Percentiles rank a stretch among this genome's conserved stretches.
These are phyloP conservation scores for Phycomyces blakesleeanus DNA, from an alignment of 192 early-diverging fungal species.

Conservation along the genomic window DNA sequence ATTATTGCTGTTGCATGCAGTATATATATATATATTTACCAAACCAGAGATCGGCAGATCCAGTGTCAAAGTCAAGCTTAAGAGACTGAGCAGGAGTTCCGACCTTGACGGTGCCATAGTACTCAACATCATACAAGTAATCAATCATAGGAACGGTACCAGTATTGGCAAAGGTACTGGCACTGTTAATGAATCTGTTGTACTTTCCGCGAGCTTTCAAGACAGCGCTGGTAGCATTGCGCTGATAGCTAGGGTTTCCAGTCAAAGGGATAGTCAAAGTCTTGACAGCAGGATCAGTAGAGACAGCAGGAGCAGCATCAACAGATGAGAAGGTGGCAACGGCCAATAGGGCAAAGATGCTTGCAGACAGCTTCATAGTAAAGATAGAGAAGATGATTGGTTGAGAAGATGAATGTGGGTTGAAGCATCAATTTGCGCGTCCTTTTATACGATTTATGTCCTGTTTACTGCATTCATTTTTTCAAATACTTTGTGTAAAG, in stretches of 20 bases:
- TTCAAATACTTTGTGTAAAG: no score
- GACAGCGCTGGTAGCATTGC: constrained; percentile 16
- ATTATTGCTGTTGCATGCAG: background rate
- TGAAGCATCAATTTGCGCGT: no score
- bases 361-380: no score
- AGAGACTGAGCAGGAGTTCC: constrained; percentile 65
- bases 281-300: no score
- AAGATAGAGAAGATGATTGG: no score
- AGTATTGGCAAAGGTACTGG: background rate
- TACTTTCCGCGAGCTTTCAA: constrained; percentile 24
- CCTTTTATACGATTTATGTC: no score
- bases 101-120: constrained; percentile 60
- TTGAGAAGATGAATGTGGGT: no score
- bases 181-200: background rate
- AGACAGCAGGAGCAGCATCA: no score
- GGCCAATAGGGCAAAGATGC: no score
- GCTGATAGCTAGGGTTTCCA: constrained; percentile 21
- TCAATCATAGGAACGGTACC: constrained; percentile 5
- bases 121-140: constrained; percentile 49
- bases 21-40: constrained; percentile 10
- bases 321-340: no score
- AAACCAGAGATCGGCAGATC: constrained; percentile 68
- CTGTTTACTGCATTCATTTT: no score
- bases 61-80: constrained; percentile 69
- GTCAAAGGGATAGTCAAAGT: constrained; percentile 1